A percentile compares a stretch with the other conserved stretches of the same genome.
Conservation (phyloP, 129 eudicot genomes). For the Tanacetum coccineum region DNA sequence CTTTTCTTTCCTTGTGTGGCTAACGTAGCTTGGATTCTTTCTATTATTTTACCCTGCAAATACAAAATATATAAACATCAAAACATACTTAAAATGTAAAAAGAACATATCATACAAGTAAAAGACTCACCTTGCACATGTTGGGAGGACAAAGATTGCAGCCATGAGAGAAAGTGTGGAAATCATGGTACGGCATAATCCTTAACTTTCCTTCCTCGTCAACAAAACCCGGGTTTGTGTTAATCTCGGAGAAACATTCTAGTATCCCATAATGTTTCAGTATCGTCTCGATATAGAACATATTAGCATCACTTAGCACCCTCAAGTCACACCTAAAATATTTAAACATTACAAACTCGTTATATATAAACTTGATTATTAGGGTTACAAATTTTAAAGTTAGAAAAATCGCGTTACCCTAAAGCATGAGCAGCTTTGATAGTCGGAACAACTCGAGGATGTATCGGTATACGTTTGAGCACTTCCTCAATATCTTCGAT, state of each 20-base stretch:
- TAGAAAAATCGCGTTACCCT: constrained; percentile 38
- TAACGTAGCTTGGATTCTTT: constrained; percentile 47
- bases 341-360: background rate
- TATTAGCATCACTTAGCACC: constrained; percentile 78
- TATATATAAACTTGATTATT: background rate
- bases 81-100: background rate
- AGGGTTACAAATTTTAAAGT: no score
- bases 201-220: constrained; percentile 61
- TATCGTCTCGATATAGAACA: constrained; percentile 74
- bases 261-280: constrained; percentile 60
- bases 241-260: constrained; percentile 62
- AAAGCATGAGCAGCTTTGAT: constrained; percentile 65
- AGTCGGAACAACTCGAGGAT: constrained; percentile 67
- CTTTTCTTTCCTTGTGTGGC: constrained; percentile 39
- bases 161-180: constrained; percentile 52
- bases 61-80: background rate
- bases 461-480: constrained; percentile 61
- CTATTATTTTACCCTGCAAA: constrained; percentile 30
- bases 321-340: constrained; percentile 73
- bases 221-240: constrained; percentile 59
- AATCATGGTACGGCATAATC: constrained; percentile 65
- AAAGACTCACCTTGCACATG: constrained; percentile 79
- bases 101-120: background rate
- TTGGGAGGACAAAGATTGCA: constrained; percentile 87
- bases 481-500: constrained; percentile 58